phyloP scores from a whole-genome alignment of 768 basidiomycete species.

The Phlegmacium glaucopus region DNA sequence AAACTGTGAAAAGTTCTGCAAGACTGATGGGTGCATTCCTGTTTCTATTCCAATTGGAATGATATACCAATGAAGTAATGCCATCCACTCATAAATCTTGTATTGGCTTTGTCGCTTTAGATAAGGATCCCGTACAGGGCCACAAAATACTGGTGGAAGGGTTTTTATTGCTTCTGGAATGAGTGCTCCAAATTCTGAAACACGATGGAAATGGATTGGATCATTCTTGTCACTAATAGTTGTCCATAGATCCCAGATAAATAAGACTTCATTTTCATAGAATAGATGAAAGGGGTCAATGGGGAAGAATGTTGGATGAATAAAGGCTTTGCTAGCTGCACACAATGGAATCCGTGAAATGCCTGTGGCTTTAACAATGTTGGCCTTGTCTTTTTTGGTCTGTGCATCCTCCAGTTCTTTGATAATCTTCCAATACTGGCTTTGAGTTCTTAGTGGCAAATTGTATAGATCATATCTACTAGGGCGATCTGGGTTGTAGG shows the following conservation, averaged over 20 bases:
- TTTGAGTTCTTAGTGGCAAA: conserved; percentile 19
- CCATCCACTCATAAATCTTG: conserved; percentile 35
- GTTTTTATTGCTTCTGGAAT: conserved; percentile 21
- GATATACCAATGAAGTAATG: conserved; percentile 31
- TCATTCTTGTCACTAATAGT: conserved; percentile 11
- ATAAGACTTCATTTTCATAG: conserved; percentile 29
- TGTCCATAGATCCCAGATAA: conserved; percentile 30
- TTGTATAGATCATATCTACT: conserved; percentile 18
- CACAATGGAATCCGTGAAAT: conserved; percentile 24
- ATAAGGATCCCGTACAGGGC: conserved; percentile 23
- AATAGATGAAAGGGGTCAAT: conserved; percentile 34
- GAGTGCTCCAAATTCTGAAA: conserved; percentile 16
- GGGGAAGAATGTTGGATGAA: conserved; percentile 30
- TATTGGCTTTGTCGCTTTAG: conserved; percentile 34
- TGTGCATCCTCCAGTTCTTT: conserved; percentile 10
- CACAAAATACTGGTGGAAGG: conserved; percentile 30
- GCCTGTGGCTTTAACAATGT: conserved; percentile 20
- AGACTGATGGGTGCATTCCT: conserved; percentile 15
- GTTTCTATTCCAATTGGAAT: conserved; percentile 31
- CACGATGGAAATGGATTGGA: conserved; percentile 12
- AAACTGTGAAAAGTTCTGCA: conserved; percentile 26
- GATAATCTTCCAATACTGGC: conserved; percentile 23
- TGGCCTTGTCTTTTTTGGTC: conserved; percentile 7
- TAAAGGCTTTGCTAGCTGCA: conserved; percentile 26
- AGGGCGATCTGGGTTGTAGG: conserved; percentile 20